Base-by-base conservation (phyloP, 306 rosid genomes). In the Prosopis cineraria region DNA sequence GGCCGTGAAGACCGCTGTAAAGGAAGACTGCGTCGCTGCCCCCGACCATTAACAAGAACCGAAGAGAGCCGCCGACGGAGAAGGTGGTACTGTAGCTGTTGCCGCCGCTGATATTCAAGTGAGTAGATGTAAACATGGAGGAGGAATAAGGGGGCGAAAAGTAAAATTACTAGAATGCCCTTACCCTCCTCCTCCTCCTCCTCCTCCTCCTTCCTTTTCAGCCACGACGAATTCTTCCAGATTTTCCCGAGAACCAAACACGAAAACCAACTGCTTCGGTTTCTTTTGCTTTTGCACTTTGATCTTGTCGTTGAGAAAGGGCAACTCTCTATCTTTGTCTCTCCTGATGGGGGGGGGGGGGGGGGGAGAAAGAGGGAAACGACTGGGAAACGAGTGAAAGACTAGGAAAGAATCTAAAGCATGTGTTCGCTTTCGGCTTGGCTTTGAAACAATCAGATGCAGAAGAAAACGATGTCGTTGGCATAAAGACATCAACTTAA, bases 1-100 rank as follows among this genome's bases (percentile, higher is more conserved):
- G 76, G 91, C 93, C 73, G 91, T 90, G 87, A 88, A 82, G 31
- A 84, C 84, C 77, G 83, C 81, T 89, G 85, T 86, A 78, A 84
- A 65, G 75, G 80, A 53, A 7, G 87, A 89, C 13, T 80, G 76
- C 73, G 84, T 34, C 70, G 83, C 52, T 39, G 69, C 80, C 66
- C 66, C 85, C 74, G 36, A 85, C 79, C 90, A 82, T 80, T 8
- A 88, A 41, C 68, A 85, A 78, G 78, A 85, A 48, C 72, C 80
- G 78, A 29, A 82, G 78, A 72, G 79, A 83, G 79, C 84, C 85
- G 75, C 77, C 83, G 78, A 83, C 85, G 84, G 90, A 80, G 78
- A 86, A 40, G 68, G 72, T 45, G 80, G 75, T 70, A 82, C 78
- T 63, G 71, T 68, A 27, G 84, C 73, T 41, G 67, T 68, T 84